These are phyloP conservation scores for Hypericum androsaemum DNA, from an alignment of 345 rosid species.

Conservation along the genomic window DNA sequence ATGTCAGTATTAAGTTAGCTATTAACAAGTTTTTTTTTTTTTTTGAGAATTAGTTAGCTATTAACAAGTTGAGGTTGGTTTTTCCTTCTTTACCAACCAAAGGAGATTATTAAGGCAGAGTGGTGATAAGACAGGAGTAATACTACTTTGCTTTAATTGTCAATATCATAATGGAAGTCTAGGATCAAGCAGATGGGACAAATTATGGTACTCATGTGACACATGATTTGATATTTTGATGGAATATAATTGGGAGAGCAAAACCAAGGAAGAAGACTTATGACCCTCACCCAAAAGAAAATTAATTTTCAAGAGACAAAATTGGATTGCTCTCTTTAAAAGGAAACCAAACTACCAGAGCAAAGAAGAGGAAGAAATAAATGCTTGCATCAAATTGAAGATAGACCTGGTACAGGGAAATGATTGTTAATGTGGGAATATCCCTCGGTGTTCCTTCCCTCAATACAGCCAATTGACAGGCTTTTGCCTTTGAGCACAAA, in stretches of 20 bases:
- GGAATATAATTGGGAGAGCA: neutral
- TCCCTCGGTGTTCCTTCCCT: conserved; percentile 15
- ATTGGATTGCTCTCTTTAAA: conserved; percentile 10
- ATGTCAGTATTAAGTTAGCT: too few species aligned
- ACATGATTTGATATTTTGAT: conserved; percentile 11
- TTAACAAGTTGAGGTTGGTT: too few species aligned
- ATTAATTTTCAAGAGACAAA: conserved; percentile 7
- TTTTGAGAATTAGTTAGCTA: too few species aligned
- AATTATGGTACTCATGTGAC: too few species aligned
- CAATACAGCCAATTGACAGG: conserved; percentile 20
- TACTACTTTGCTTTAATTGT: too few species aligned
- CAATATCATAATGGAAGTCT: too few species aligned
- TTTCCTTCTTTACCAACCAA: too few species aligned
- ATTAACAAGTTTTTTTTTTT: too few species aligned
- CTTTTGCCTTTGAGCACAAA: conserved; percentile 9
- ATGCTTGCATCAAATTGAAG: conserved; percentile 14
- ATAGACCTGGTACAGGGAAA: conserved; percentile 14
- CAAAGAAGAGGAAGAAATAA: conserved; percentile 14
- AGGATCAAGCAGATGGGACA: too few species aligned
- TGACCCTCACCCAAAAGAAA: conserved; percentile 4
- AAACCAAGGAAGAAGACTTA: conserved; percentile 18
- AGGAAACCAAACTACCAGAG: conserved; percentile 7
- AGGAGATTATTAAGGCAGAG: too few species aligned
- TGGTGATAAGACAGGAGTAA: too few species aligned
- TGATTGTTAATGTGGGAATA: conserved; percentile 26